Evolutionary conservation across 2,329 filamentous ascomycete species (phyloP).

Genomic region (Ascochyta fabae): DNA sequence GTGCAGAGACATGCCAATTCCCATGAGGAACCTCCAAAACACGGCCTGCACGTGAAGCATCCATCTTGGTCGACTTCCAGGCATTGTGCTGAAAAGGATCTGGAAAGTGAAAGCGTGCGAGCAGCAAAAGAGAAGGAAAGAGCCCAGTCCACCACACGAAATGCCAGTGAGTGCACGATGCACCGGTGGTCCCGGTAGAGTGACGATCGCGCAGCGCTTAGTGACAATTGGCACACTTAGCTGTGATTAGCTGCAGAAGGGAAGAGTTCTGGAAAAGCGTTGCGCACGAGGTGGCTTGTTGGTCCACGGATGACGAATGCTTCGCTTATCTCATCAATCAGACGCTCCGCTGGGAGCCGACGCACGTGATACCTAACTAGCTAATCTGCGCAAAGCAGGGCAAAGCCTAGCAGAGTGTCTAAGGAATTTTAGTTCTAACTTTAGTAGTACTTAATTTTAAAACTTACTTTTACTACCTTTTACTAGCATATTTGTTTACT

Average conservation of each 20-base stretch:
- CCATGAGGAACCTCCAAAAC: conserved; percentile 72
- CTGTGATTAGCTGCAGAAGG: conserved; percentile 1
- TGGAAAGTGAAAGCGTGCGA: neutral
- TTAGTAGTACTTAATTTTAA: too few species aligned
- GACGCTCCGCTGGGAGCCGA: too few species aligned
- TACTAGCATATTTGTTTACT: too few species aligned
- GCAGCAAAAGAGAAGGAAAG: conserved; percentile 3
- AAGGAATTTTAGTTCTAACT: too few species aligned
- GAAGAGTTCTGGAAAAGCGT: conserved; percentile 10
- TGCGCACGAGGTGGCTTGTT: neutral
- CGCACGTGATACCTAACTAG: too few species aligned
- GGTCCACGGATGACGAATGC: conserved; percentile 14
- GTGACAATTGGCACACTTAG: conserved; percentile 9
- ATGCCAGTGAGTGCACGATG: conserved; percentile 4
- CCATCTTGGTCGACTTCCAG: conserved; percentile 57
- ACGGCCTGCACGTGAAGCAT: conserved; percentile 68
- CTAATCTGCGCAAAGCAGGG: too few species aligned
- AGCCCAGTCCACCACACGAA: conserved; percentile 2
- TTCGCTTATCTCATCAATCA: neutral
- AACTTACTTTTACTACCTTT: too few species aligned
- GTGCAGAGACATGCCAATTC: conserved; percentile 72
- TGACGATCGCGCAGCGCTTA: conserved; percentile 8
- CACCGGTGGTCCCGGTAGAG: conserved; percentile 1
- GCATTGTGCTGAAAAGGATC: conserved; percentile 20
- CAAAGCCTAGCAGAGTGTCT: too few species aligned